Conservation (phyloP, 305 asterid genomes). For the Plantago coronopus region DNA sequence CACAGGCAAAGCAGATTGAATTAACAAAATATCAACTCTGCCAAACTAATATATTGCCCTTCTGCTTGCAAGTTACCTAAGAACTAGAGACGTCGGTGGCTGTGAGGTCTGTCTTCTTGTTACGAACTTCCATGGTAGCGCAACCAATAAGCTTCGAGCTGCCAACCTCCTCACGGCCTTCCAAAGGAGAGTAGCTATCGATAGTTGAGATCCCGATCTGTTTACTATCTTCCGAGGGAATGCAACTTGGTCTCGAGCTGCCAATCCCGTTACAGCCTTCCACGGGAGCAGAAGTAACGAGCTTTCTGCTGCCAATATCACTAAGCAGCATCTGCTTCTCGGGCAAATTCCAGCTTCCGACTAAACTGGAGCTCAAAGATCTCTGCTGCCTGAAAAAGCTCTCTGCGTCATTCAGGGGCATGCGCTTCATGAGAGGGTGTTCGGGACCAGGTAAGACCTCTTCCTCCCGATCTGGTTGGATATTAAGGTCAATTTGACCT, state of each 20-base stretch:
- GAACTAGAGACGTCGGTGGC: neutral
- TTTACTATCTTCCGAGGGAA: too few species aligned
- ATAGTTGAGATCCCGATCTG: too few species aligned
- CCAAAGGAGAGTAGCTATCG: too few species aligned
- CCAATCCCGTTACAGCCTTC: too few species aligned
- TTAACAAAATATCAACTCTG: slow-evolving; percentile 33
- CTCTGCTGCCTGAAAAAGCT: slow-evolving; percentile 36
- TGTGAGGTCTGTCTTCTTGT: slow-evolving; percentile 17
- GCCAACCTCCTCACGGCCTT: too few species aligned
- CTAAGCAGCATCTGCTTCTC: too few species aligned
- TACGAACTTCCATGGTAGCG: neutral
- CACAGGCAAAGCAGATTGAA: slow-evolving; percentile 28
- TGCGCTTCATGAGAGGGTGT: slow-evolving; percentile 24
- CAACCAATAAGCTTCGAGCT: too few species aligned
- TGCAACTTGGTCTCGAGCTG: too few species aligned
- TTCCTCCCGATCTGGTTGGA: slow-evolving; percentile 81
- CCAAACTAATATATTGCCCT: slow-evolving; percentile 15
- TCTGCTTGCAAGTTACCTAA: neutral
- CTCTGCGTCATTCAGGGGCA: slow-evolving; percentile 27
- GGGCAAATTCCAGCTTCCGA: too few species aligned
- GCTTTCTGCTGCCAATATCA: too few species aligned
- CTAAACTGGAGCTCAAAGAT: slow-evolving; percentile 12
- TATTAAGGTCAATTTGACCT: slow-evolving; percentile 82
- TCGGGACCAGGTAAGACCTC: slow-evolving; percentile 48
- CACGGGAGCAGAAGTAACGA: too few species aligned